Percentiles rank a stretch among this genome's conserved stretches.
Evolutionary conservation across 192 early-diverging fungal species (phyloP).

Genomic region (Physocladia obscura): DNA sequence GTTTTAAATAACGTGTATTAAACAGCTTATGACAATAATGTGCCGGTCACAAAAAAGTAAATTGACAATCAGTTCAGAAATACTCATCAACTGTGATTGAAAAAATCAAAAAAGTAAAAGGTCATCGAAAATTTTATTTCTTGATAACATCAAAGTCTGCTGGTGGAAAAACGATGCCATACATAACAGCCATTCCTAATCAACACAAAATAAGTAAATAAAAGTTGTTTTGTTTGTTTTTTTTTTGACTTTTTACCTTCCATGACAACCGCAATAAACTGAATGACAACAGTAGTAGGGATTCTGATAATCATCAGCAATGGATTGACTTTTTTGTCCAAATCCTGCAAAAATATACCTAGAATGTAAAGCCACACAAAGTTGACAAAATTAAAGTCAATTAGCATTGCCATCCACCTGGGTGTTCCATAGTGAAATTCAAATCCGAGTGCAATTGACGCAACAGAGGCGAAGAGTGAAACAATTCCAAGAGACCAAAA

Average conservation of each 20-base stretch:
- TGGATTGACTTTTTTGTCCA: conserved; percentile 49
- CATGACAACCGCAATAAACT: conserved; percentile 50
- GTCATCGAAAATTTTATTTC: conserved; percentile 43
- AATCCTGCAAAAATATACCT: conserved; percentile 54
- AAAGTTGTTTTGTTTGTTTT: too few species aligned
- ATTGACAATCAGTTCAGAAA: too few species aligned
- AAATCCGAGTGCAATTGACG: conserved; percentile 45
- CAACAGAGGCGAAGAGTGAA: conserved; percentile 46
- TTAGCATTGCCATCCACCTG: conserved; percentile 53
- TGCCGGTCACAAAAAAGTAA: too few species aligned
- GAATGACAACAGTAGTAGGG: conserved; percentile 45
- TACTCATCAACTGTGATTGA: too few species aligned
- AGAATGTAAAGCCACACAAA: conserved; percentile 56
- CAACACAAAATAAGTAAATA: neutral
- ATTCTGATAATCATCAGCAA: conserved; percentile 44
- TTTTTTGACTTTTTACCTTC: too few species aligned
- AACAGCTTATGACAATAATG: too few species aligned
- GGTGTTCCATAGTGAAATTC: conserved; percentile 39
- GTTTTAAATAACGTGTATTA: too few species aligned
- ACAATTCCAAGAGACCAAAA: conserved; percentile 58
- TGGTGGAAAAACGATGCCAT: conserved; percentile 54
- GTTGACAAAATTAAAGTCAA: conserved; percentile 53
- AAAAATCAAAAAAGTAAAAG: too few species aligned
- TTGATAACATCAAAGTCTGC: conserved; percentile 59
- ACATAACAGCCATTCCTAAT: conserved; percentile 44